These are phyloP conservation scores for Mortierella sp. DNA, from an alignment of 371 early-diverging fungal species.

Conservation along the genomic window DNA sequence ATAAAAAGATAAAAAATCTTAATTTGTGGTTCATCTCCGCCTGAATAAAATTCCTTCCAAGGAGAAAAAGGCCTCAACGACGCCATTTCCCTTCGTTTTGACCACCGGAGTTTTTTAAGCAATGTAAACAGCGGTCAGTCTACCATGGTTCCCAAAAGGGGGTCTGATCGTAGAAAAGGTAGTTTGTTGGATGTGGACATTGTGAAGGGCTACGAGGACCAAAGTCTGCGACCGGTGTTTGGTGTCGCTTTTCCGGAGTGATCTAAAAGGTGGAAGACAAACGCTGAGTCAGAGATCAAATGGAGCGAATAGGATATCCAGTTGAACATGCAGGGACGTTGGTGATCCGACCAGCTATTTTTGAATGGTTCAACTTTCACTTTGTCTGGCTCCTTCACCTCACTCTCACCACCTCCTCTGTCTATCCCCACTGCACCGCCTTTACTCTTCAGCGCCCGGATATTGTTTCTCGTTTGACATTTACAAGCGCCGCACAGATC, in stretches of 20 bases:
- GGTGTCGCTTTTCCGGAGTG: neutral
- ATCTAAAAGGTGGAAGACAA: neutral
- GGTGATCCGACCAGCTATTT: neutral
- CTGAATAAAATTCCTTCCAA: neutral
- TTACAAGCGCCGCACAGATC: slow-evolving; percentile 9
- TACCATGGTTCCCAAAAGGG: neutral
- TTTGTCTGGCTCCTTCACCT: neutral
- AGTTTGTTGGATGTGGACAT: neutral
- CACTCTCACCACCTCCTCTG: neutral
- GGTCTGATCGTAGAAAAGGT: neutral
- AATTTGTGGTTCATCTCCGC: neutral
- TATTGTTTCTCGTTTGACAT: neutral
- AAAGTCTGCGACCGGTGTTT: neutral
- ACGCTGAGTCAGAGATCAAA: neutral
- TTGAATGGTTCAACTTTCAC: neutral
- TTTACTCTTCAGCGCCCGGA: neutral
- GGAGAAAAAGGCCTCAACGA: neutral
- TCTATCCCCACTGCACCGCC: neutral
- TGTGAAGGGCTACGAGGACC: too few species aligned
- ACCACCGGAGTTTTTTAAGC: neutral
- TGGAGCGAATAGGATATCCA: neutral
- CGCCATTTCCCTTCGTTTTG: neutral
- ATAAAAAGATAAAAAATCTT: neutral
- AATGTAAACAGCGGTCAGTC: neutral
- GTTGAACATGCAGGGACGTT: neutral